Evolutionary conservation across 768 basidiomycete genomes (phyloP), one percentile per base, ranked within the genome.

Genomic region (Solioccasus polychromus): DNA sequence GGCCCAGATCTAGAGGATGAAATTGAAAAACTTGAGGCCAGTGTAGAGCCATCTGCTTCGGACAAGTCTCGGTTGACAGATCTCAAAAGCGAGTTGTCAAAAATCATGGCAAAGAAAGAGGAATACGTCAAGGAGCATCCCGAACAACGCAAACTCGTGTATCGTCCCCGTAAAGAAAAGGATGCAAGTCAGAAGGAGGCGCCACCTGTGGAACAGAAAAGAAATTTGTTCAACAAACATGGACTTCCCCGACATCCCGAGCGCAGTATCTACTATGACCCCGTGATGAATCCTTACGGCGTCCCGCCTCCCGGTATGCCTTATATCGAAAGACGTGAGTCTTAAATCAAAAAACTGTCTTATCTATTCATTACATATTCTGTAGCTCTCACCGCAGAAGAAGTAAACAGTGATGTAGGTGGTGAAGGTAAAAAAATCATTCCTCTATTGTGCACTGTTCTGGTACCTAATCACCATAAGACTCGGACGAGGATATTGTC

Each of bases 281-380:
- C 88, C 23, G 78, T 92, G 32, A 84, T 94, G 80, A 98, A 98
- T 62, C 92, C 92, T 19, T 93, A 75, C 60, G 94, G 93, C 23
- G 88, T 92, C 15, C 83, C 94, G 17, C 94, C 94, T 32, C 95
- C 94, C 11, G 95, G 95, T 7, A 91, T 96, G 92, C 92, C 90
- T n/a, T 97, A 96, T 66, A 70, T 79, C 46, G 91, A 97, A 63
- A 69, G 85, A 69, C 78, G 93, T 94, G 56, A 68, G 87, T 72
- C 5, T 28, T n/a, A 26, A 19, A 39, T 47, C 29, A 12, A 31
- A 34, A n/a, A 35, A 35, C 19, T 8, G 35, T 36, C 35, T 19
- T 15, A 30, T 42, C 44, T 19, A 17, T 8, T 18, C 22, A 8
- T 19, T 50, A 17, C 19, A 47, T 23, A 23, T 52, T 47, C 30